Conservation (phyloP, 2,329 filamentous ascomycete genomes). For the Ascochyta pisi region DNA sequence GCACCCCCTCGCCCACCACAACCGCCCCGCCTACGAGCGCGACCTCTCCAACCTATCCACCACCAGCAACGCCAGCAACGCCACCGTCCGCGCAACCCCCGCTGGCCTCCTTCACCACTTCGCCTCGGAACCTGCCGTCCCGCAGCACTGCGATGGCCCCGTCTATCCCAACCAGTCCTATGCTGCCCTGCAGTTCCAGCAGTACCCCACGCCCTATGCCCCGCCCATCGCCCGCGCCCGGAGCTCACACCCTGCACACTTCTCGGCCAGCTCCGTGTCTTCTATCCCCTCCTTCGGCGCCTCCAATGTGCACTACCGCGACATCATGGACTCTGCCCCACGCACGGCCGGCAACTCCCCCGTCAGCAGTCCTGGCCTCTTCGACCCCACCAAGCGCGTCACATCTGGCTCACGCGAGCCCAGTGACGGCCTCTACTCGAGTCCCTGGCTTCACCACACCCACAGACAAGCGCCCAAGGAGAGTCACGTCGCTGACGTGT, state of each 20-base stretch:
- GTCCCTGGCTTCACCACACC: conserved; percentile 58
- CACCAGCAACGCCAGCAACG: conserved; percentile 43
- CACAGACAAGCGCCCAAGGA: conserved; percentile 60
- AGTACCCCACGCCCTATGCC: conserved; percentile 47
- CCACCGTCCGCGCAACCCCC: conserved; percentile 49
- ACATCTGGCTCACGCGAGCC: conserved; percentile 39
- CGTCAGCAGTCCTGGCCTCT: conserved; percentile 56
- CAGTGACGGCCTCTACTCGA: conserved; percentile 54
- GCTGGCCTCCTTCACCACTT: conserved; percentile 30
- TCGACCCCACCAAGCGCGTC: conserved; percentile 48
- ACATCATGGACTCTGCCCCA: conserved; percentile 48
- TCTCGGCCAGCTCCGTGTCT: conserved; percentile 47
- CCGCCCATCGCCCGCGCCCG: conserved; percentile 51
- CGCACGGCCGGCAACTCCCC: conserved; percentile 57
- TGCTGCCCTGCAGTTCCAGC: conserved; percentile 57
- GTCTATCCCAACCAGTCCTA: conserved; percentile 59
- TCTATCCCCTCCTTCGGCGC: conserved; percentile 52
- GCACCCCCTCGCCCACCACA: conserved; percentile 23
- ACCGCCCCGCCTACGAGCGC: conserved; percentile 50
- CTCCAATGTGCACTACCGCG: conserved; percentile 39
- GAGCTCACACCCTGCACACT: conserved; percentile 53
- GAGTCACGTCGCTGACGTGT: conserved; percentile 89
- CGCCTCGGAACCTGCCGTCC: conserved; percentile 23
- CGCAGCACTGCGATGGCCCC: conserved; percentile 42
- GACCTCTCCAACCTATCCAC: conserved; percentile 53